phyloP scores from a whole-genome alignment of 441 rosid genomes.

The Eruca vesicaria region DNA sequence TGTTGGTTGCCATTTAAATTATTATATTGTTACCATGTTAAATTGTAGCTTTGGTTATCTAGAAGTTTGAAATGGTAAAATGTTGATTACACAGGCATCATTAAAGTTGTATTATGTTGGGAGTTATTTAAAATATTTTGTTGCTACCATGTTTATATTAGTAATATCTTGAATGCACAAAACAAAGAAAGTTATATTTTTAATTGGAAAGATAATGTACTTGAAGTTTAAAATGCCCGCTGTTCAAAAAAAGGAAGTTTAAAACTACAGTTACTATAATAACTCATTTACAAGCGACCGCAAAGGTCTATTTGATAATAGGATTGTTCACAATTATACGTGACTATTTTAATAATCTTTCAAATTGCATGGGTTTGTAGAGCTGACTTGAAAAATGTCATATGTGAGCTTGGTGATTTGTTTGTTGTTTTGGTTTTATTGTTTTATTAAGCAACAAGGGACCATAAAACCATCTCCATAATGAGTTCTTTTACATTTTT shows the following conservation, averaged over 20 bases:
- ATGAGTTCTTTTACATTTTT: not conserved
- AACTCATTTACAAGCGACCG: not conserved
- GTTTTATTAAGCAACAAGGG: not conserved
- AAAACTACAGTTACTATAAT: not conserved
- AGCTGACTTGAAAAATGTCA: slow-evolving; percentile 4
- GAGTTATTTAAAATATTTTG: not conserved
- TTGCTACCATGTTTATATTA: not conserved
- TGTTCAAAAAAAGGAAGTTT: too few relatives aligned
- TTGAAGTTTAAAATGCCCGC: slow-evolving; percentile 8
- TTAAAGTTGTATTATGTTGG: not conserved
- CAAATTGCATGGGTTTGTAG: not conserved
- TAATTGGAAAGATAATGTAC: not conserved
- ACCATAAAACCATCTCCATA: not conserved
- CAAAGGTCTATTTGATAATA: not conserved
- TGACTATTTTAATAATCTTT: slow-evolving; percentile 1
- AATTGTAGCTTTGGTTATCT: slow-evolving; percentile 13
- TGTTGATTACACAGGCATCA: not conserved
- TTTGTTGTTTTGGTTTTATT: not conserved
- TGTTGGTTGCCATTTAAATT: not conserved
- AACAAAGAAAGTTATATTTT: not conserved
- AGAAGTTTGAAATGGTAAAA: slow-evolving; percentile 20
- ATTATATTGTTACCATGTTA: not conserved
- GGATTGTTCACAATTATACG: not conserved
- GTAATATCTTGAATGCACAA: not conserved
- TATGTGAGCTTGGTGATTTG: not conserved